Conservation (phyloP, 306 rosid species). For the Dryas octopetala region DNA sequence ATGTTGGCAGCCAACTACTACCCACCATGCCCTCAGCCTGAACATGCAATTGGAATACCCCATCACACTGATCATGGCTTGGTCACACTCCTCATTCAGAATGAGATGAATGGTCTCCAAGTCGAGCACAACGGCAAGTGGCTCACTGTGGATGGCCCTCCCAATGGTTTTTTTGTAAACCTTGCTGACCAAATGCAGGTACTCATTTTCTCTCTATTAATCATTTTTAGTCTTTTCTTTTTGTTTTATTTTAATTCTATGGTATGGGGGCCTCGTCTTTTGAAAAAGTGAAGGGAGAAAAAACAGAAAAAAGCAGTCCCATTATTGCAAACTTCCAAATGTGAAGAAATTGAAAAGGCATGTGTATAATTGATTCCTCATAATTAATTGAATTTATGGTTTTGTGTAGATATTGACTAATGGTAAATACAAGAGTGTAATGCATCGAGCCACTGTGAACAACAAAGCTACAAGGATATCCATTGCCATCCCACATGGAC, state of each 20-base stretch:
- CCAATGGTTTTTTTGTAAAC: conserved; percentile 26
- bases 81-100: conserved; percentile 15
- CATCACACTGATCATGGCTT: conserved; percentile 32
- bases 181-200: conserved; percentile 30
- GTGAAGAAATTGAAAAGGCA: too few species aligned
- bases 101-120: conserved; percentile 32
- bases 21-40: conserved; percentile 38
- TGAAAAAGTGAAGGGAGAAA: too few species aligned
- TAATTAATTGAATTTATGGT: neutral
- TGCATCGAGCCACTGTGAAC: conserved; percentile 47
- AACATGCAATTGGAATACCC: conserved; percentile 26
- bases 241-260: too few species aligned
- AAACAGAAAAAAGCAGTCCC: too few species aligned
- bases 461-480: conserved; percentile 50
- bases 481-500: conserved; percentile 42
- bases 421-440: conserved; percentile 50
- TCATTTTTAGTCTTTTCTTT: neutral
- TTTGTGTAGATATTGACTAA: conserved; percentile 41
- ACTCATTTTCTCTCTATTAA: neutral
- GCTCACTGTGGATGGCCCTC: conserved; percentile 16
- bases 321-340: too few species aligned
- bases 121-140: conserved; percentile 24
- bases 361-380: neutral
- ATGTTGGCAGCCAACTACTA: conserved; percentile 13
- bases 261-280: too few species aligned